Evolutionary conservation across 441 rosid genomes (phyloP), one percentile per base, ranked within the genome.

Genomic region (Pelargonium cotyledonis): DNA sequence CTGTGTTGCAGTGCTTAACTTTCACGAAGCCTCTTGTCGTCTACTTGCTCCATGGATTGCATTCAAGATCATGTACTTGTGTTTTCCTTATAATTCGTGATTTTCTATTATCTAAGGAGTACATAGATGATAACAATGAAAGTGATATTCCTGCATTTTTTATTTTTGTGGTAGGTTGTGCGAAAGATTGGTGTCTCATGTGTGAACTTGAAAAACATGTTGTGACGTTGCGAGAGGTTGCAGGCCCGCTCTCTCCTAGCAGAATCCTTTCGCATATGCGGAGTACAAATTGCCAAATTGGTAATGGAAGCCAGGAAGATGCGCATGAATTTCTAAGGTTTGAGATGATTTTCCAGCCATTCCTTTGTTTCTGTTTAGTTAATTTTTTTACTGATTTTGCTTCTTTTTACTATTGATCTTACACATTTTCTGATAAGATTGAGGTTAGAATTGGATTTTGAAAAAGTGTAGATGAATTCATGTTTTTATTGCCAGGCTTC

Each of bases 251-350:
- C 70, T 91, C 95, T 47, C 89, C 87, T 6, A 78, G 85, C 76
- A 78, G 93, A 71, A 85, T 91, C 57, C 89, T 91, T 72, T 76
- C 78, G 6, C 95, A 86, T 73, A 82, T 89, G 83, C 87, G 80
- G 53, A 85, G 83, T 75, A 84, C 75, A 68, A 89, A 81, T 79
- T 75, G 83, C 68, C 95, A 87, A 75, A 87, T 87, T 79, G 93
- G 97, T 35, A 81, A 87, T 77, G 95, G 95, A 69, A 91, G 90
- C 76, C 95, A 89, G 76, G 95, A 91, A 86, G 97, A 91, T 81
- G 97, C 97, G 40, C 97, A 91, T 71, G 97, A 91, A 68, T 91
- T 89, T 83, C 76, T 89, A 82, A 89, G 97, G 97, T 91, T 51
- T 51, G 43, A 16, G 40, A 65, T 18, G 21, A 51, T 72, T 55